phyloP scores from a whole-genome alignment of 2,329 filamentous ascomycete genomes.

The Fusarium sp. region DNA sequence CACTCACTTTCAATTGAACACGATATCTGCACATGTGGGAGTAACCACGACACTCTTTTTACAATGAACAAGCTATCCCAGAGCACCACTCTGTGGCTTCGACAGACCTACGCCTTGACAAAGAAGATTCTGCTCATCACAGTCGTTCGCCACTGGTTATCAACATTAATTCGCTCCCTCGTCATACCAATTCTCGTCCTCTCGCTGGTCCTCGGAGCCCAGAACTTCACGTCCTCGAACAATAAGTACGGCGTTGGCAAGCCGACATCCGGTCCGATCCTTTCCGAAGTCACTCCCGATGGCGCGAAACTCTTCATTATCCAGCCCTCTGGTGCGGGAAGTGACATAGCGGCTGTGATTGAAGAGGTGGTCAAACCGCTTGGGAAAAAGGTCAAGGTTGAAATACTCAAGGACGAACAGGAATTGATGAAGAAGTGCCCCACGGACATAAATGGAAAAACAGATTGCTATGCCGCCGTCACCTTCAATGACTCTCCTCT shows the following conservation, averaged over 20 bases:
- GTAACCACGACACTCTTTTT: neutral
- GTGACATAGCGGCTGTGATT: neutral
- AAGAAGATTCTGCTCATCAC: neutral
- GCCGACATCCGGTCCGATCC: neutral
- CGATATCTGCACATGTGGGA: neutral
- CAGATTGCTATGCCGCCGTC: neutral
- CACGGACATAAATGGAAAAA: neutral
- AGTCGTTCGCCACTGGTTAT: neutral
- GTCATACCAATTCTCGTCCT: slow-evolving; percentile 1
- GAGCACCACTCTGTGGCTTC: neutral
- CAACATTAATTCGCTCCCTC: neutral
- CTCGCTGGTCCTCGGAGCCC: neutral
- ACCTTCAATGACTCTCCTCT: neutral
- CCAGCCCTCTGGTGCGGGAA: neutral
- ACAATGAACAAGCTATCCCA: slow-evolving; percentile 9
- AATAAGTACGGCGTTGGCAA: neutral
- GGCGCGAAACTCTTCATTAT: neutral
- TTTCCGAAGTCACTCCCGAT: neutral
- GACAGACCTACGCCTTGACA: neutral
- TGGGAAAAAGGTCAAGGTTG: neutral
- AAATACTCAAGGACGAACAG: neutral
- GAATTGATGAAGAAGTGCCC: neutral
- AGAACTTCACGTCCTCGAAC: neutral
- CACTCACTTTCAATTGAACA: neutral
- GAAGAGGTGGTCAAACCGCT: neutral